phyloP scores from a whole-genome alignment of 805 yeast genomes.

The Zygoascus biomembranicola region DNA sequence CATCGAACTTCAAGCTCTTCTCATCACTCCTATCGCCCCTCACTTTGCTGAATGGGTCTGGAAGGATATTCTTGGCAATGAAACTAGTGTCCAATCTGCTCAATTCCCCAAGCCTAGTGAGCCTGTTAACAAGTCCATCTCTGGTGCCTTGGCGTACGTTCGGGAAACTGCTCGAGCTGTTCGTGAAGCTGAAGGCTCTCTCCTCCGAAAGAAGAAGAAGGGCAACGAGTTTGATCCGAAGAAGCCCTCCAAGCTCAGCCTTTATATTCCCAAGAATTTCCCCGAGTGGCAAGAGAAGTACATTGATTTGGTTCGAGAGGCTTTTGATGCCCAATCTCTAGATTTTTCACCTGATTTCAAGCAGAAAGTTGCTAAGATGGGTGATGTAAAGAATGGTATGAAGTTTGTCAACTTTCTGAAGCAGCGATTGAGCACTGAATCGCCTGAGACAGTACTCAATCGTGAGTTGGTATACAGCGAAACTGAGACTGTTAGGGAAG shows the following conservation, averaged over 20 bases:
- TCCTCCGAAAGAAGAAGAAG: constrained; percentile 83
- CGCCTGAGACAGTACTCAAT: constrained; percentile 75
- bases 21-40: constrained; percentile 90
- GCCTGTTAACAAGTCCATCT: constrained; percentile 52
- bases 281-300: constrained; percentile 88
- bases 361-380: constrained; percentile 31
- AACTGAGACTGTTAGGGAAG: constrained; percentile 49
- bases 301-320: constrained; percentile 61
- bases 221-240: constrained; percentile 64
- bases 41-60: constrained; percentile 89
- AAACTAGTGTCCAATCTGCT: constrained; percentile 62
- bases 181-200: constrained; percentile 88
- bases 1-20: constrained; percentile 76
- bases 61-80: constrained; percentile 67
- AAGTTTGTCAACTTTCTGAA: constrained; percentile 86
- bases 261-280: constrained; percentile 71
- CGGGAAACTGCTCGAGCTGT: constrained; percentile 71
- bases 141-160: constrained; percentile 70
- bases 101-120: constrained; percentile 70
- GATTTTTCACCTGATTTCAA: constrained; percentile 31
- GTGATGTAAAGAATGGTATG: constrained; percentile 96
- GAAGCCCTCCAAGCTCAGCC: constrained; percentile 63
- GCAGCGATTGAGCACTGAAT: constrained; percentile 51
- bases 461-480: constrained; percentile 83
- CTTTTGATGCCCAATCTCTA: constrained; percentile 21